Evolutionary conservation across 441 rosid genomes (phyloP).

Genomic region (Populus hybrid): DNA sequence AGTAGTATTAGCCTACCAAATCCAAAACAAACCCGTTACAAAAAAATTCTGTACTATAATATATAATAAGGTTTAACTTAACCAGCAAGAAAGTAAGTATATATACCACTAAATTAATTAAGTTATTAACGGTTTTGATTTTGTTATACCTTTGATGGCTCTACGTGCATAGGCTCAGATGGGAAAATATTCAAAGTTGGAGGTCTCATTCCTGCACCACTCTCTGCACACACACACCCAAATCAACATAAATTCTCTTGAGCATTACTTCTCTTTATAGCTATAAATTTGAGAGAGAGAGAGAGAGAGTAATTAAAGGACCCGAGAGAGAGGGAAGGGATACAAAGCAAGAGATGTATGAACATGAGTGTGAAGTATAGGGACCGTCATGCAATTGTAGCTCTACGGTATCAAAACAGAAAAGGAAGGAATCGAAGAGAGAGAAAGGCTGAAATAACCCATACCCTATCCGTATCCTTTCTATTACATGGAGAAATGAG

Average conservation of each 20-base stretch:
- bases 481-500: constrained; percentile 16
- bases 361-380: constrained; percentile 8
- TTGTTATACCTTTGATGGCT: constrained; percentile 51
- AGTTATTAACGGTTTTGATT: constrained; percentile 16
- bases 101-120: neutral
- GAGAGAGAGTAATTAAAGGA: constrained; percentile 20
- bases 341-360: constrained; percentile 28
- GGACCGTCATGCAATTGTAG: constrained; percentile 31
- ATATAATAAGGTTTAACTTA: constrained; percentile 19
- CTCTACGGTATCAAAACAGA: constrained; percentile 22
- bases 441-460: constrained; percentile 19
- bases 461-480: constrained; percentile 27
- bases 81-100: neutral
- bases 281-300: neutral
- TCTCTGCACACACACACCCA: constrained; percentile 39
- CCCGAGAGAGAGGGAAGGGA: neutral
- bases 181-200: constrained; percentile 96
- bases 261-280: constrained; percentile 8
- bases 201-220: constrained; percentile 70
- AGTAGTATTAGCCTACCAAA: constrained; percentile 38
- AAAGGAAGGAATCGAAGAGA: constrained; percentile 8
- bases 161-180: constrained; percentile 89
- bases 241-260: constrained; percentile 11
- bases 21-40: constrained; percentile 35
- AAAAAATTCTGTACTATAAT: neutral